These are phyloP conservation scores for Cryptococcus sp. DNA, from an alignment of 1,284 basidiomycete species.

Conservation along the genomic window DNA sequence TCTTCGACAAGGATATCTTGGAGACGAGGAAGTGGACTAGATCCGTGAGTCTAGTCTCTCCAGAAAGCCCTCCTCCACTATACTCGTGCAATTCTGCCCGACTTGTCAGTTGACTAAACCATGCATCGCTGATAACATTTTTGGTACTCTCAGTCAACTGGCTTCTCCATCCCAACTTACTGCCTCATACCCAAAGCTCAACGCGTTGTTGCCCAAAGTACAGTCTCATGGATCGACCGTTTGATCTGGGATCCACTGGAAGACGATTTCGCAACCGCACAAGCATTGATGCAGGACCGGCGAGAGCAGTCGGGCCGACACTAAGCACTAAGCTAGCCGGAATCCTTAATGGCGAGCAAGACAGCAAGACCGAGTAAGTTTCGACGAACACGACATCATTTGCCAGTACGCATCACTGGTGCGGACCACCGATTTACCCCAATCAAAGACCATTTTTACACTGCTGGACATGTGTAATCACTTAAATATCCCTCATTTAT, in stretches of 20 bases:
- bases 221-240: neutral
- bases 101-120: neutral
- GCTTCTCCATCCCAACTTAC: neutral
- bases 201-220: neutral
- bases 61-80: neutral
- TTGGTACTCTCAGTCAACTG: neutral
- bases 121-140: too few relatives aligned
- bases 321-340: too few relatives aligned
- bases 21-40: neutral
- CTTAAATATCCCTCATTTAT: too few relatives aligned
- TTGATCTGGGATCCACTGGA: neutral
- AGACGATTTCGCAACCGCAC: neutral
- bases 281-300: neutral
- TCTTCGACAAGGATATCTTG: constrained; percentile 7
- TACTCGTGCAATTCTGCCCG: neutral
- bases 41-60: constrained; percentile 2
- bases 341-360: too few relatives aligned
- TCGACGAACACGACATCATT: too few relatives aligned
- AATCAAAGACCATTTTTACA: too few relatives aligned
- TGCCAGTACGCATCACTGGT: too few relatives aligned
- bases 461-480: too few relatives aligned
- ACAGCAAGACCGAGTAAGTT: too few relatives aligned
- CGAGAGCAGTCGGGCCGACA: too few relatives aligned
- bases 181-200: neutral
- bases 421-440: too few relatives aligned